phyloP scores from a whole-genome alignment of 1,139 yeast genomes.

The Taphrina deformans region DNA sequence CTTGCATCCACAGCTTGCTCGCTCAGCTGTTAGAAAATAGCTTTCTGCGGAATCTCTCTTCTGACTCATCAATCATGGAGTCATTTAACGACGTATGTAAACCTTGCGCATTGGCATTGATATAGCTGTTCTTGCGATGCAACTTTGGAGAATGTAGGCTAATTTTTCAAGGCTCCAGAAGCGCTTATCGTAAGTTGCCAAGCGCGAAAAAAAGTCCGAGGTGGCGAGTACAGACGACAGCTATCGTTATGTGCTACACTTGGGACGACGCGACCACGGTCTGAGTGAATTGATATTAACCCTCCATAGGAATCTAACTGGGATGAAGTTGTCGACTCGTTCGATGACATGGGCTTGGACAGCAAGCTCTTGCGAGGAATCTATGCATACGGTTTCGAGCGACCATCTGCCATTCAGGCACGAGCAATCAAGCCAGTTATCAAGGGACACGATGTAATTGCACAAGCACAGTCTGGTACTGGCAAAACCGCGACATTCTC shows the following conservation, averaged over 20 bases:
- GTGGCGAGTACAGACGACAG: not conserved
- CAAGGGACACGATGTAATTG: constrained; percentile 93
- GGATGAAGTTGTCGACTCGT: constrained; percentile 66
- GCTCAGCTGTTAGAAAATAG: not conserved
- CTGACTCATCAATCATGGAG: constrained; percentile 17
- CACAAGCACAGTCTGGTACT: constrained; percentile 99
- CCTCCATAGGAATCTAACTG: constrained; percentile 68
- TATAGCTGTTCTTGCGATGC: not conserved
- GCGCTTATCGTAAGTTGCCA: constrained; percentile 19
- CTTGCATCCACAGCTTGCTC: constrained; percentile 4
- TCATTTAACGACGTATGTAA: constrained; percentile 18
- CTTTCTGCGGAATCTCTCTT: not conserved
- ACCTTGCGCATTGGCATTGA: not conserved
- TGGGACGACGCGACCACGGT: not conserved
- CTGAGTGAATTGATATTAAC: not conserved
- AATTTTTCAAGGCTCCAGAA: constrained; percentile 18
- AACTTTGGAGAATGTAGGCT: not conserved
- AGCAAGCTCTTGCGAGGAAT: constrained; percentile 58
- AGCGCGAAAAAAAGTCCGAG: not conserved
- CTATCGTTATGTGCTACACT: not conserved
- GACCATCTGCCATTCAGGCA: constrained; percentile 95
- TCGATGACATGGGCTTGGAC: constrained; percentile 51
- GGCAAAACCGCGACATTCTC: constrained; percentile 99
- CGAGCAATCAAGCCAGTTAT: constrained; percentile 97
- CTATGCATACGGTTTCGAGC: constrained; percentile 63